A percentile compares a stretch with the other conserved stretches of the same genome.
These are phyloP conservation scores for Lophium mytilinum DNA, from an alignment of 495 filamentous ascomycete genomes.

Conservation along the genomic window DNA sequence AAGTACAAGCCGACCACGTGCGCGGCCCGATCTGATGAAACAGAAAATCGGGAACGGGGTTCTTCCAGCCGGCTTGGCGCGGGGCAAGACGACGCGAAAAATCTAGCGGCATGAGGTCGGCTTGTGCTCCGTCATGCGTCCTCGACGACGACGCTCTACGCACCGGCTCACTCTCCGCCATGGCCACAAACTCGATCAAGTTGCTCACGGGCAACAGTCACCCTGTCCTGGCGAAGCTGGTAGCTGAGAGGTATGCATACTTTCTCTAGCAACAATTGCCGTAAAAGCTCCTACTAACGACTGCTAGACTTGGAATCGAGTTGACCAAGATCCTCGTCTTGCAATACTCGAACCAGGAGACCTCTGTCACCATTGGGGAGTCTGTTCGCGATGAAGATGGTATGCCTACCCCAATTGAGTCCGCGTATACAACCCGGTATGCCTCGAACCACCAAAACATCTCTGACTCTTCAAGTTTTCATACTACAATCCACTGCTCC, in stretches of 20 bases:
- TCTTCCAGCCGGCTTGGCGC: too few relatives aligned
- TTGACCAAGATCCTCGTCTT: constrained; percentile 86
- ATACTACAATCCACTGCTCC: constrained; percentile 93
- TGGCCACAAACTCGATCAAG: constrained; percentile 89
- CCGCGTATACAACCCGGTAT: too few relatives aligned
- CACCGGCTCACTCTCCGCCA: constrained; percentile 32
- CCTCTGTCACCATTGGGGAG: constrained; percentile 92
- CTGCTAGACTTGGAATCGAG: constrained; percentile 71
- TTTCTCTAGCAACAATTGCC: not conserved
- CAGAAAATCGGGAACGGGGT: too few relatives aligned
- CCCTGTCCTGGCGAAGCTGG: constrained; percentile 77
- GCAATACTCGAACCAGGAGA: constrained; percentile 97
- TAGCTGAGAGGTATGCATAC: constrained; percentile 71
- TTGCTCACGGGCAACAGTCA: constrained; percentile 93
- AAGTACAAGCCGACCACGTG: too few relatives aligned
- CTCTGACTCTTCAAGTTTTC: constrained; percentile 54
- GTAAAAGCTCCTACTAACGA: not conserved
- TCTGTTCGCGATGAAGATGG: constrained; percentile 95
- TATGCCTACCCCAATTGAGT: constrained; percentile 26
- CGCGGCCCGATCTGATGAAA: too few relatives aligned
- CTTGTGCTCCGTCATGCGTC: not conserved
- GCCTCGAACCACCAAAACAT: not conserved
- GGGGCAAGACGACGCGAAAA: too few relatives aligned
- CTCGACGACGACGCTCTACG: not conserved
- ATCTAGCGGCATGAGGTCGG: not conserved